These are phyloP conservation scores for Limnomonas spitsbergensis DNA, from an alignment of 139 green algal species.

Conservation along the genomic window DNA sequence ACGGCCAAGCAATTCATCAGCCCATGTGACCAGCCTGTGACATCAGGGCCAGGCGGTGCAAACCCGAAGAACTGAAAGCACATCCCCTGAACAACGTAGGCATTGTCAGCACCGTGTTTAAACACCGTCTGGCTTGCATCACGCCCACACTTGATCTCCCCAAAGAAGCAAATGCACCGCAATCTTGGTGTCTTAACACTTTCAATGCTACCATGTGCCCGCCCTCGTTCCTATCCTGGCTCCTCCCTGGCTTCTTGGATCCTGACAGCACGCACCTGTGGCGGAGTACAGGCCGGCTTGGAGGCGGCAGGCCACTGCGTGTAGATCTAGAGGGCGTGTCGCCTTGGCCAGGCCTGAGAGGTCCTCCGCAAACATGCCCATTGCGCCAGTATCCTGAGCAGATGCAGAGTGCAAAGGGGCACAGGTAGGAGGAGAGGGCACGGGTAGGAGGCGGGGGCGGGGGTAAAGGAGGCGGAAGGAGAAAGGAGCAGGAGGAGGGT, in stretches of 20 bases:
- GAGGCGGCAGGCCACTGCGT: constrained; percentile 38
- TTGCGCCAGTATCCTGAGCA: too few relatives aligned
- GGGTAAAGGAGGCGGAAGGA: too few relatives aligned
- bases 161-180: neutral
- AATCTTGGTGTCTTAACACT: neutral
- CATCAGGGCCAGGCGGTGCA: too few relatives aligned
- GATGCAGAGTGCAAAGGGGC: too few relatives aligned
- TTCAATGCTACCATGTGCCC: neutral
- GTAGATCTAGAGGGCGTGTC: constrained; percentile 38
- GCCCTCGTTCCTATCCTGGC: neutral
- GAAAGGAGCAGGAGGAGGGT: too few relatives aligned
- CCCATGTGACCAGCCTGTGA: too few relatives aligned
- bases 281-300: constrained; percentile 44
- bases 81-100: too few relatives aligned
- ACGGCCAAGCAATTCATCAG: too few relatives aligned
- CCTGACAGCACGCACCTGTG: constrained; percentile 15
- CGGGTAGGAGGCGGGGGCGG: too few relatives aligned
- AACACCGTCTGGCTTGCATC: neutral
- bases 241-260: neutral
- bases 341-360: constrained; percentile 14
- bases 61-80: too few relatives aligned
- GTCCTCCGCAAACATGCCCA: constrained; percentile 26
- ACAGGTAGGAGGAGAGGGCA: too few relatives aligned
- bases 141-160: neutral
- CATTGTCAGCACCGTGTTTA: neutral